Evolutionary conservation across 2,329 filamentous ascomycete species (phyloP).

Genomic region (Diplodia scrobiculata): DNA sequence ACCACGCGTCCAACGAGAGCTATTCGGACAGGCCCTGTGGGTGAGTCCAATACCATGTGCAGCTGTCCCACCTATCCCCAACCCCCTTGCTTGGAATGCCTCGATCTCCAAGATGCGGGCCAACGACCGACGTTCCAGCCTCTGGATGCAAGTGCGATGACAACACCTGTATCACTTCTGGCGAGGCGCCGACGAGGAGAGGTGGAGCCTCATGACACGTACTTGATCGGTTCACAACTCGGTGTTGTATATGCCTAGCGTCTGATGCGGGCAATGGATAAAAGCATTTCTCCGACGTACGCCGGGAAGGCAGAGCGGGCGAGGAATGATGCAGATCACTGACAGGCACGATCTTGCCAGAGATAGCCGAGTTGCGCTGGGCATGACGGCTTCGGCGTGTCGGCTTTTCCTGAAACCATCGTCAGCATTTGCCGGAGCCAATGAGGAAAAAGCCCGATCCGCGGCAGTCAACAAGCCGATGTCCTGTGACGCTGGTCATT

Average conservation of each 20-base stretch:
- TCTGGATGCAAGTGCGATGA: not conserved
- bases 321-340: not conserved
- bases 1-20: not conserved
- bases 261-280: not conserved
- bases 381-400: not conserved
- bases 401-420: conserved; percentile 1
- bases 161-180: conserved; percentile 15
- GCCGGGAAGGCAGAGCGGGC: not conserved
- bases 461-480: not conserved
- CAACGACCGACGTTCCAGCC: conserved; percentile 4
- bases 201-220: not conserved
- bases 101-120: not conserved
- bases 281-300: not conserved
- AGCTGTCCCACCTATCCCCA: not conserved
- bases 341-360: not conserved
- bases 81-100: not conserved
- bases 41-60: not conserved
- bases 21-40: not conserved
- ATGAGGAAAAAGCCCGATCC: not conserved
- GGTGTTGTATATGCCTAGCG: not conserved
- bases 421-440: conserved; percentile 3
- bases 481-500: not conserved
- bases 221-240: not conserved
- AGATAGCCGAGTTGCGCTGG: not conserved
- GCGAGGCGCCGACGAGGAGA: not conserved